Evolutionary conservation across 2,329 filamentous ascomycete genomes (phyloP).

Genomic region (Diplocarpon rosae): DNA sequence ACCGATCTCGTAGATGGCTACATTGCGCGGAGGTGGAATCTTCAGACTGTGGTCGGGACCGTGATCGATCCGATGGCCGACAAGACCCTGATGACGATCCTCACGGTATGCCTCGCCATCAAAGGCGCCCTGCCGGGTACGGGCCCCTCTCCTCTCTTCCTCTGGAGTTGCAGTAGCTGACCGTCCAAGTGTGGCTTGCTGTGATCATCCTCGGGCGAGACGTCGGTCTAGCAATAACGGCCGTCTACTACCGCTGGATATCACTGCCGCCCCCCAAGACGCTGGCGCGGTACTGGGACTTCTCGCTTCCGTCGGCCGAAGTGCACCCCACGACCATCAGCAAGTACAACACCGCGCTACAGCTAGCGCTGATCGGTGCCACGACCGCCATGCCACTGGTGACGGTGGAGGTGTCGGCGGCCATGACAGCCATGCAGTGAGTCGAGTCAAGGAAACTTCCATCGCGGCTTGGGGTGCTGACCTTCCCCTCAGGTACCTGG

Average conservation of each 20-base stretch:
- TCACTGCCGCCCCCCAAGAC: conserved; percentile 90
- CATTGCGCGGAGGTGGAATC: conserved; percentile 78
- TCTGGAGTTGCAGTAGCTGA: not conserved
- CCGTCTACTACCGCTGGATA: conserved; percentile 93
- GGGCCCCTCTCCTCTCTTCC: conserved; percentile 23
- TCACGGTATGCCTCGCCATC: conserved; percentile 74
- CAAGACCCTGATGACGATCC: conserved; percentile 87
- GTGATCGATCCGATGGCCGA: conserved; percentile 96
- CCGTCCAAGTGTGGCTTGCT: conserved; percentile 62
- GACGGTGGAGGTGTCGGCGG: conserved; percentile 40
- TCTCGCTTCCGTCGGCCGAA: conserved; percentile 78
- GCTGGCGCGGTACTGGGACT: conserved; percentile 90
- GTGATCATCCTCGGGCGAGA: conserved; percentile 86
- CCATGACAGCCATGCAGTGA: conserved; percentile 54
- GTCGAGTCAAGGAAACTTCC: conserved; percentile 20
- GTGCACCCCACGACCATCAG: conserved; percentile 75
- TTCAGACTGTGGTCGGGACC: conserved; percentile 87
- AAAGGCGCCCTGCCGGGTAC: conserved; percentile 72
- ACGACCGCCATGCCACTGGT: conserved; percentile 74
- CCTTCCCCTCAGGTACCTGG: conserved; percentile 51
- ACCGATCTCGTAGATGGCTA: conserved; percentile 91
- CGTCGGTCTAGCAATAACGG: conserved; percentile 68
- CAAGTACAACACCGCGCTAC: conserved; percentile 89
- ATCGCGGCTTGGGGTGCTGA: conserved; percentile 8
- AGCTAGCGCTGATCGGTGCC: conserved; percentile 74